A percentile compares a stretch with the other conserved stretches of the same genome.
Conservation (phyloP, 1,139 yeast genomes). For the Sugiyamaella castrensis region DNA sequence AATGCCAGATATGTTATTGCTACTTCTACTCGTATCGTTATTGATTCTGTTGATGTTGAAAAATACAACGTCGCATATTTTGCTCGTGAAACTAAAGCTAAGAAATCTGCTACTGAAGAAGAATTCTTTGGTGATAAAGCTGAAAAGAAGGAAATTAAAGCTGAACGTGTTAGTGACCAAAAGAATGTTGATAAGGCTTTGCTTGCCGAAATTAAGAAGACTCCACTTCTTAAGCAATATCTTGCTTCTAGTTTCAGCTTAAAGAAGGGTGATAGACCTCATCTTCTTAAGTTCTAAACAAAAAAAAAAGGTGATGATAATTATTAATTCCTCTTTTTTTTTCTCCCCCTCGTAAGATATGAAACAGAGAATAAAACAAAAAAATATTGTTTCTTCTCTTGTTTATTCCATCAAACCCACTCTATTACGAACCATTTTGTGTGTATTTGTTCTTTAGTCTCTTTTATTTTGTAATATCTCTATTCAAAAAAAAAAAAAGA, state of each 20-base stretch:
- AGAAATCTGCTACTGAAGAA: conserved; percentile 84
- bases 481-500: conserved; percentile 9
- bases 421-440: conserved; percentile 10
- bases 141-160: conserved; percentile 81
- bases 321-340: background rate
- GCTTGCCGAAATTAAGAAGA: conserved; percentile 92
- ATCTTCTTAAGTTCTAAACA: conserved; percentile 90
- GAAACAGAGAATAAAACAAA: conserved; percentile 4
- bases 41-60: conserved; percentile 78
- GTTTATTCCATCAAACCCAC: conserved; percentile 1
- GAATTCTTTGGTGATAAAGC: conserved; percentile 90
- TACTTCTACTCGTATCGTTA: conserved; percentile 88
- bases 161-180: conserved; percentile 98
- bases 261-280: conserved; percentile 99
- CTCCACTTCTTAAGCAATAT: conserved; percentile 97
- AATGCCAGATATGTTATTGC: conserved; percentile 99
- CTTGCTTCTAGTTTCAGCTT: conserved; percentile 95
- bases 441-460: conserved; percentile 13
- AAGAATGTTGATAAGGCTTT: conserved; percentile 94
- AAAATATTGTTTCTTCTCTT: background rate
- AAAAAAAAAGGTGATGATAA: background rate
- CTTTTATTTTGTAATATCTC: conserved; percentile 12
- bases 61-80: conserved; percentile 96
- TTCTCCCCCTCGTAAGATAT: conserved; percentile 1
- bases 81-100: conserved; percentile 75